Evolutionary conservation across 345 rosid species (phyloP), one percentile per base, ranked within the genome.

Genomic region (Brassica rapa): DNA sequence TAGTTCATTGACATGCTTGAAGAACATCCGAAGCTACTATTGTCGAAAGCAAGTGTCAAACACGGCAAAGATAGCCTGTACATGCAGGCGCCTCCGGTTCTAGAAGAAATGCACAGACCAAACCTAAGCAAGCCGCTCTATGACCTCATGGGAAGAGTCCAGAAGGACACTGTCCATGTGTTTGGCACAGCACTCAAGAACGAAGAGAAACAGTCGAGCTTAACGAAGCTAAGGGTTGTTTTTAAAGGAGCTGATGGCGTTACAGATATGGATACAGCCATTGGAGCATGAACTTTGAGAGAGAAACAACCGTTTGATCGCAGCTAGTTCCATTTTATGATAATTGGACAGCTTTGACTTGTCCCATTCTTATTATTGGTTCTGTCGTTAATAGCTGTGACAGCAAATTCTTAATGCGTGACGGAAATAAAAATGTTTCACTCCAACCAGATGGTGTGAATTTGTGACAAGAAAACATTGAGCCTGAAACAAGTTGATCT

Each of bases 71-170:
- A 77, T 79, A 93, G 85, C 82, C 86, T 93, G 30, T 91, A 95
- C 89, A 91, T 93, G 99, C 97, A 91, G 82, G 95, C 96, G 10
- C 99, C 97, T 61, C 96, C 90, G 3, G 96, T 95, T 78, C 86
- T 95, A 77, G 98, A 93, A 82, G 96, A 93, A 84, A 85, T 91
- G 93, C 85, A 90, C 60, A 81, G 98, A 66, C 86, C 91, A 57
- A 95, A 95, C 85, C 82, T 95, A 39, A 81, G 77, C 63, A 75
- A 65, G 15, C 83, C 82, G 3, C 89, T 95, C 3, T 93, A 84
- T 77, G 94, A 93, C 35, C 90, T 95, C 19, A 88, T 90, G 92
- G 94, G 89, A 70, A 88, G 88, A 82, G 85, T 83, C 8, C 51
- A 81, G 2, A 87, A 82, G 66, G 96, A 89, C 62, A 71, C 81